phyloP scores from a whole-genome alignment of 495 filamentous ascomycete genomes.

The Chaetomidium leptoderma region DNA sequence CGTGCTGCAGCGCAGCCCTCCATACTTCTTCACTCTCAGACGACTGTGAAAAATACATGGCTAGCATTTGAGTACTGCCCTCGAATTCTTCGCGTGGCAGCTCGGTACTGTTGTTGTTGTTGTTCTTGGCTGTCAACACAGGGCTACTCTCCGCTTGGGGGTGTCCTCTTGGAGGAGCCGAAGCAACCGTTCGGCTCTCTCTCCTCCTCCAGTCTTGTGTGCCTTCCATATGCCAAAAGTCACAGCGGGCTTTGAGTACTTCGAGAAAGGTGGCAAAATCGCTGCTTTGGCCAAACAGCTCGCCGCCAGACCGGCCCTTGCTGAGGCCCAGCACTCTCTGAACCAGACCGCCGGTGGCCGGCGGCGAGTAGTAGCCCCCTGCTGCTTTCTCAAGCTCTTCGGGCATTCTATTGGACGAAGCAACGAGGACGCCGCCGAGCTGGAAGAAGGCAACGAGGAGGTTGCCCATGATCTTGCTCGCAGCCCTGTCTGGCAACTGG shows the following conservation, averaged over 20 bases:
- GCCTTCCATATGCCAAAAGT: conserved; percentile 69
- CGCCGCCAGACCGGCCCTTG: conserved; percentile 27
- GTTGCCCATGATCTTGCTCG: conserved; percentile 65
- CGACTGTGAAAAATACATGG: conserved; percentile 30
- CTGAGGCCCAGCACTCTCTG: conserved; percentile 40
- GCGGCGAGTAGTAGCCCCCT: conserved; percentile 54
- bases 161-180: conserved; percentile 6
- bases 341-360: conserved; percentile 47
- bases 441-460: conserved; percentile 70
- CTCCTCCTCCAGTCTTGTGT: conserved; percentile 59
- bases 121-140: neutral
- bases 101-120: neutral
- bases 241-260: conserved; percentile 61
- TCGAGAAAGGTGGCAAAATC: conserved; percentile 67
- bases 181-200: conserved; percentile 31
- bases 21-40: conserved; percentile 25
- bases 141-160: neutral
- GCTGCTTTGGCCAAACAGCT: conserved; percentile 49
- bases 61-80: conserved; percentile 19
- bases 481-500: conserved; percentile 64
- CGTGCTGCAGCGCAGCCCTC: neutral
- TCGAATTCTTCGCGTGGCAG: neutral
- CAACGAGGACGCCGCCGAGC: conserved; percentile 66
- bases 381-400: conserved; percentile 66
- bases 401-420: conserved; percentile 69